Evolutionary conservation across 75 land plant species (phyloP), one percentile per base, ranked within the genome.

Genomic region (Picea glauca): DNA sequence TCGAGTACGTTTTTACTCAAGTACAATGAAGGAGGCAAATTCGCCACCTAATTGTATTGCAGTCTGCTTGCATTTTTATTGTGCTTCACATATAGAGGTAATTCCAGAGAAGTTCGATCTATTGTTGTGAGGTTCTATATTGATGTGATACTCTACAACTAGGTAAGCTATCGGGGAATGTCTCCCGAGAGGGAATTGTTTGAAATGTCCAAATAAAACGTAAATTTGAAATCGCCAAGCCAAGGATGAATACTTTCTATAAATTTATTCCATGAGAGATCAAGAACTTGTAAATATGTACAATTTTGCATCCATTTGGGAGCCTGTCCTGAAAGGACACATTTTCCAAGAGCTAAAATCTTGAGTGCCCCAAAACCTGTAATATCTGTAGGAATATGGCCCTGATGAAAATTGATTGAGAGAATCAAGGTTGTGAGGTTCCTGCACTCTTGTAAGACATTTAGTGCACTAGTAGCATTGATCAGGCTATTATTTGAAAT

Each of bases 1-100:
- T n/a, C 76, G 9, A 93, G 80, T 1, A 6, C 17, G 79, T 93
- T 93, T 54, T 80, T 17, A 50, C 89, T 76, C 26, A 91, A 64
- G 59, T 81, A 83, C 64, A 91, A 17, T 3, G 87, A 67, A 60
- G 93, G 91, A 3, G 91, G 90, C 62, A 90, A 86, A 74, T 79
- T 78, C 11, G 58, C 32, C 8, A 90, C 62, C 56, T 86, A 81
- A n/a, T 88, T 88, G 68, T 90, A 90, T 72, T 86, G 92, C 78
- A 80, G 33, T 46, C 74, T 83, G 18, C 58, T 84, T 31, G 57
- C 81, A 78, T 62, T 84, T 11, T 13, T 40, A 60, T 84, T 80
- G 58, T 80, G 58, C 58, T 84, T 86, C 7, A 78, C 73, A 64
- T 58, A 86, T 5, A 91, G 59, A 21, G 94, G 89, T 32, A 89